Conservation (phyloP, 2,329 filamentous ascomycete species). For the Colletotrichum chlorophyti region DNA sequence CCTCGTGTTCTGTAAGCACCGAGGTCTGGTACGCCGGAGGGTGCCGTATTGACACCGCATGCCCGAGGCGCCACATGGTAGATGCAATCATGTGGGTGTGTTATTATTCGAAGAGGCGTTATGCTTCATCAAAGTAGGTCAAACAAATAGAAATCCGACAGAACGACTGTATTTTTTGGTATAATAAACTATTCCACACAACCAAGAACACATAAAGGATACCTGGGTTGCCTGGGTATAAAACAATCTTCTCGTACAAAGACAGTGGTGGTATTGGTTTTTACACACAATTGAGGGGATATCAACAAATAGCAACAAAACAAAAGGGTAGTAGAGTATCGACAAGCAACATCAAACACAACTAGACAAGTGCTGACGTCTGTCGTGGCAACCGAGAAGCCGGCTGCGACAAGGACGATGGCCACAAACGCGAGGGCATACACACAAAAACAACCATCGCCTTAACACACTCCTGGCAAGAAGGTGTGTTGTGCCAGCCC, state of each 20-base stretch:
- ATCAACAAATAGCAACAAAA: constrained; percentile 19
- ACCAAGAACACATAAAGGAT: background rate
- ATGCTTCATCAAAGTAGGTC: background rate
- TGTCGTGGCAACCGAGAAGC: background rate
- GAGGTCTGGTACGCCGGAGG: background rate
- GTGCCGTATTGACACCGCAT: constrained; percentile 5
- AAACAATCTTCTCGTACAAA: background rate
- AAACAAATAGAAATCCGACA: background rate
- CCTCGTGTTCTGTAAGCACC: too few relatives aligned
- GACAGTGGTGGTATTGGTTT: constrained; percentile 14
- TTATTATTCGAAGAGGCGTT: background rate
- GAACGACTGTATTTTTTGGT: background rate
- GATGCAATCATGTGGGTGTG: background rate
- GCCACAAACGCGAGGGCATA: background rate
- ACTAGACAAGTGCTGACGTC: too few relatives aligned
- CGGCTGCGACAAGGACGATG: background rate
- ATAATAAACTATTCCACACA: background rate
- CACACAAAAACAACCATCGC: background rate
- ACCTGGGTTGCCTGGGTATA: background rate
- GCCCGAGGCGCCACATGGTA: too few relatives aligned
- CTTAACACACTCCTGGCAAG: background rate
- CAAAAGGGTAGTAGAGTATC: background rate
- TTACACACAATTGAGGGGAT: constrained; percentile 23
- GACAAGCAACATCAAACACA: background rate
- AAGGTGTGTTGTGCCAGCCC: background rate